Evolutionary conservation across 306 rosid species (phyloP), one percentile per base, ranked within the genome.

Genomic region (Vicia faba): DNA sequence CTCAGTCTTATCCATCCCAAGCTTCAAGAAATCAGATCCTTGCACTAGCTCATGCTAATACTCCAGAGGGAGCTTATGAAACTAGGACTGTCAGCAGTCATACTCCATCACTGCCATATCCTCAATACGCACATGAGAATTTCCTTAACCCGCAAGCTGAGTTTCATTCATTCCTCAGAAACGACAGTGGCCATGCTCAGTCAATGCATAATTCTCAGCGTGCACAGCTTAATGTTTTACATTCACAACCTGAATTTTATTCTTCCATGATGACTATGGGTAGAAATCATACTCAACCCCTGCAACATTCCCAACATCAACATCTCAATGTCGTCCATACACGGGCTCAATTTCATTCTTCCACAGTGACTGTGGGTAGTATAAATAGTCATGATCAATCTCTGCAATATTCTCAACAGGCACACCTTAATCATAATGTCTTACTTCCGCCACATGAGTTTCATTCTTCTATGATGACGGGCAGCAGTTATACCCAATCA

Each of bases 1-100:
- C 50, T 14, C 75, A 60, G 39, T 64, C 64, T 70, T 48, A 69
- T 77, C 26, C 18, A 35, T 29, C 61, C 55, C 77, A 70, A 59
- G 68, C 69, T 46, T 68, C 78, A 54, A 19, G 20, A 39, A 33
- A 59, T 62, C 85, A 73, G 64, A 40, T 65, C 69, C 73, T 64
- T 51, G 66, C 23, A 39, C 63, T 23, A 12, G 60, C 70, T 15
- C 20, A 39, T 16, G 46, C 48, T 13, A 71, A 41, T 57, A 14
- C 61, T 38, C 15, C 18, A 53, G 76, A 72, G 71, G 56, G 63
- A 33, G 11, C 74, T 50, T 53, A 25, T 70, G 70, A 71, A 44
- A 15, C 64, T 65, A 66, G 64, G 38, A 59, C 19, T 1, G 40
- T 55, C 14, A 39, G 60, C 56, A 44, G 29, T 66, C 35, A 57